phyloP scores from a whole-genome alignment of 805 yeast genomes.

The Jamesozyma gamospora region DNA sequence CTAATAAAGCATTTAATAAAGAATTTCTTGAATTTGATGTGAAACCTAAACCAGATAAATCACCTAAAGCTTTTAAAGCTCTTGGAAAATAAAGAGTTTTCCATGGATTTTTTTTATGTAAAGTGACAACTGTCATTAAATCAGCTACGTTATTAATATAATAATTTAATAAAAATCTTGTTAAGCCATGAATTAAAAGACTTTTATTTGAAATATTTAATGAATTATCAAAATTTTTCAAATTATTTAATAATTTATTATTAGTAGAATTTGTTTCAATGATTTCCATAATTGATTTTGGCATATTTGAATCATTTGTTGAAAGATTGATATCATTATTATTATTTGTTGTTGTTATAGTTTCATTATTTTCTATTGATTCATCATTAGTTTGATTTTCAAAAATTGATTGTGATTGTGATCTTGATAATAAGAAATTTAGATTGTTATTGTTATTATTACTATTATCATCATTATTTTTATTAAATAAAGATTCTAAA shows the following conservation, averaged over 20 bases:
- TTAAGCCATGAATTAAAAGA: conserved; percentile 54
- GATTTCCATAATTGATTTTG: conserved; percentile 16
- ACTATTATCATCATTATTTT: background rate
- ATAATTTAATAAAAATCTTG: conserved; percentile 61
- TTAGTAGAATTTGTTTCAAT: conserved; percentile 14
- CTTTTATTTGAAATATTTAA: conserved; percentile 50
- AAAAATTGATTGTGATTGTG: too few species aligned
- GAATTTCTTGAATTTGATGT: conserved; percentile 74
- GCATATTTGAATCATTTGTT: conserved; percentile 13
- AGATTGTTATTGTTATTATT: background rate
- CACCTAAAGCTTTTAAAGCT: conserved; percentile 76
- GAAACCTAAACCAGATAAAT: conserved; percentile 59
- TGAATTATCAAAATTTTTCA: conserved; percentile 12
- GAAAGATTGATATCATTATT: background rate
- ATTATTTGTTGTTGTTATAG: background rate
- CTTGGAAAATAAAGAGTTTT: conserved; percentile 76
- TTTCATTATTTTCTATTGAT: background rate
- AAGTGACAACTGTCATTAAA: conserved; percentile 59
- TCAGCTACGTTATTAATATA: conserved; percentile 72
- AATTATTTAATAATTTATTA: conserved; percentile 4
- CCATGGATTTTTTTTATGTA: conserved; percentile 72
- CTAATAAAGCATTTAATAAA: conserved; percentile 63
- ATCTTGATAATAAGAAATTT: too few species aligned
- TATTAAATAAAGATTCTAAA: background rate
- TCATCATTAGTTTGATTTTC: too few species aligned